Evolutionary conservation across 2,329 filamentous ascomycete species (phyloP).

Genomic region (Microdochium nivale): DNA sequence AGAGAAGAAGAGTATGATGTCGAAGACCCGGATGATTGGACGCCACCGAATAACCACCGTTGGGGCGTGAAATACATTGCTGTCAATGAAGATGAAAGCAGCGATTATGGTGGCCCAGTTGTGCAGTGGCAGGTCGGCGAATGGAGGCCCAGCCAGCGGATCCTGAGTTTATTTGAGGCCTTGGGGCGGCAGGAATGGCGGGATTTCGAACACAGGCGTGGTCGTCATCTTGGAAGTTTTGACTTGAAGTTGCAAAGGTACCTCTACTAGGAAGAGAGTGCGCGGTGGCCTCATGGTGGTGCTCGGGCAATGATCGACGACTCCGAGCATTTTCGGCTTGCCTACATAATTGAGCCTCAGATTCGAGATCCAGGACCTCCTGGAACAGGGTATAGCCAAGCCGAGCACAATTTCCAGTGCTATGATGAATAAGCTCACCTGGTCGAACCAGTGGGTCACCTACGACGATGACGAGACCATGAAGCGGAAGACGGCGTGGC

Average conservation of each 20-base stretch:
- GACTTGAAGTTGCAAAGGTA: neutral
- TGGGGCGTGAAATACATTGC: slow-evolving; percentile 12
- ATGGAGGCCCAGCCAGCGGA: slow-evolving; percentile 11
- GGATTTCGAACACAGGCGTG: slow-evolving; percentile 9
- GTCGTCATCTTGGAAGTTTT: neutral
- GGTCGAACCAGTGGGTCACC: neutral
- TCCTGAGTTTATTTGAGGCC: slow-evolving; percentile 10
- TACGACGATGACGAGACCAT: neutral
- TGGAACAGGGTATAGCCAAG: neutral
- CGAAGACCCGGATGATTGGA: neutral
- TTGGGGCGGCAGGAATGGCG: slow-evolving; percentile 11
- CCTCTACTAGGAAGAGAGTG: neutral
- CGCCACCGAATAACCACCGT: slow-evolving; percentile 4
- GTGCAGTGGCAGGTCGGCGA: slow-evolving; percentile 15
- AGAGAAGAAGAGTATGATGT: slow-evolving; percentile 3
- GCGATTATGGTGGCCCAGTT: neutral
- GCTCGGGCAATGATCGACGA: no score
- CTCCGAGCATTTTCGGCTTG: no score
- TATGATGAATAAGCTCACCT: neutral
- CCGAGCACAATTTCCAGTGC: neutral
- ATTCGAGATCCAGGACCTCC: neutral
- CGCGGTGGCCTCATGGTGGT: no score
- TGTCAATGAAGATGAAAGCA: slow-evolving; percentile 3
- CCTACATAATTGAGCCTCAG: no score
- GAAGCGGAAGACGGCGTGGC: neutral